Conservation (phyloP, 2,329 filamentous ascomycete genomes). For the Ophiocordyceps robertsii region DNA sequence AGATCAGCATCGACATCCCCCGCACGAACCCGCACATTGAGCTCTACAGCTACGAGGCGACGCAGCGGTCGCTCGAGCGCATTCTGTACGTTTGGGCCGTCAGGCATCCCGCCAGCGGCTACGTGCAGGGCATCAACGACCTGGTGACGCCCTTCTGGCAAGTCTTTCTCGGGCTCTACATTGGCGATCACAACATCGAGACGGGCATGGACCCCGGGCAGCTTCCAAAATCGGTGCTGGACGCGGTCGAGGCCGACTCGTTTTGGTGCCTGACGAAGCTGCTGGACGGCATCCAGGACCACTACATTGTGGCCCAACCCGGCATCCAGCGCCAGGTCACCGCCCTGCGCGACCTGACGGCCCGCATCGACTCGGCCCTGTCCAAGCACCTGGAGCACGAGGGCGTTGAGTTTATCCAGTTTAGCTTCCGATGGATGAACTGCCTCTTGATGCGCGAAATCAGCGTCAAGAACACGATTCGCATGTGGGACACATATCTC, state of each 20-base stretch:
- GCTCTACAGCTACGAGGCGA: constrained; percentile 90
- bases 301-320: constrained; percentile 95
- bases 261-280: constrained; percentile 98
- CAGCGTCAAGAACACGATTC: constrained; percentile 87
- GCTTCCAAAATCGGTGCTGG: constrained; percentile 75
- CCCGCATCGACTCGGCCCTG: constrained; percentile 70
- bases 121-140: constrained; percentile 98
- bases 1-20: constrained; percentile 96
- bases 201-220: constrained; percentile 95
- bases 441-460: constrained; percentile 96
- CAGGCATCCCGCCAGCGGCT: constrained; percentile 89
- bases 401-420: constrained; percentile 96
- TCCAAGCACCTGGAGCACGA: constrained; percentile 84
- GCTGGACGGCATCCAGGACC: constrained; percentile 96
- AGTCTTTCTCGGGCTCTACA: constrained; percentile 88
- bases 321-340: constrained; percentile 91
- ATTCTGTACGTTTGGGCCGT: constrained; percentile 98
- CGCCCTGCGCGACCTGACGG: constrained; percentile 77
- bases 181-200: constrained; percentile 86
- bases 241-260: constrained; percentile 93
- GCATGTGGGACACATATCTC: constrained; percentile 99
- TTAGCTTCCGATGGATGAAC: constrained; percentile 99
- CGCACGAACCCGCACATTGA: constrained; percentile 93
- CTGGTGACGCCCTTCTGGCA: constrained; percentile 97
- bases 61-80: constrained; percentile 82